phyloP scores from a whole-genome alignment of 805 yeast species.

The Candida montana region DNA sequence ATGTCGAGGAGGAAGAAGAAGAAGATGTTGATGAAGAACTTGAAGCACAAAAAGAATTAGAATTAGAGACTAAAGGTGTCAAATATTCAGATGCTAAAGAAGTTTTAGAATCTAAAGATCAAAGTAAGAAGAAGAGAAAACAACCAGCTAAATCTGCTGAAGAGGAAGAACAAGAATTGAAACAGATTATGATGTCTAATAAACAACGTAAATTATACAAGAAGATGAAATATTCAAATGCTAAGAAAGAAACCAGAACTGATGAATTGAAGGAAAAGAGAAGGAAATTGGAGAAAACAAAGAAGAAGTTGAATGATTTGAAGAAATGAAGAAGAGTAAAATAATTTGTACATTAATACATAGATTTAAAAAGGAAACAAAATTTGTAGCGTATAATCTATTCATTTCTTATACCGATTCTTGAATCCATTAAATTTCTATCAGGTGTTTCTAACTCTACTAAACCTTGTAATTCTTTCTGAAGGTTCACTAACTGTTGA shows the following conservation, averaged over 20 bases:
- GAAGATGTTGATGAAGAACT: conserved; percentile 54
- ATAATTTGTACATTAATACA: conserved; percentile 2
- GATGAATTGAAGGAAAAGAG: conserved; percentile 64
- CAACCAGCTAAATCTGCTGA: conserved; percentile 38
- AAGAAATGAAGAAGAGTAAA: conserved; percentile 6
- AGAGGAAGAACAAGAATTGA: conserved; percentile 81
- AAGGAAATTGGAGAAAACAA: conserved; percentile 57
- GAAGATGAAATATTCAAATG: conserved; percentile 89
- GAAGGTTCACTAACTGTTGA: conserved; percentile 54
- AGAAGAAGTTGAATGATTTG: conserved; percentile 18
- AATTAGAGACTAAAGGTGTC: conserved; percentile 86
- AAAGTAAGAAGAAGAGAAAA: conserved; percentile 33
- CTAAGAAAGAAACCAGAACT: conserved; percentile 73
- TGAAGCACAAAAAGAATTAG: conserved; percentile 73
- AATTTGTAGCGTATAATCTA: too few species aligned
- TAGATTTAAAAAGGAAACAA: too few species aligned
- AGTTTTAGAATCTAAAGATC: conserved; percentile 25
- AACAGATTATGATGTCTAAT: conserved; percentile 96
- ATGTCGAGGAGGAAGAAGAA: conserved; percentile 42
- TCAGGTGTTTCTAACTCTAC: conserved; percentile 71
- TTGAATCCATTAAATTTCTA: conserved; percentile 74
- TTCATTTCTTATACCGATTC: conserved; percentile 34
- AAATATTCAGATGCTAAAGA: conserved; percentile 57
- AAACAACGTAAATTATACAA: conserved; percentile 91
- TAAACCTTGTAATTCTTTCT: conserved; percentile 61